Base-by-base conservation (phyloP, 495 filamentous ascomycete genomes). In the Cairneyella variabilis region DNA sequence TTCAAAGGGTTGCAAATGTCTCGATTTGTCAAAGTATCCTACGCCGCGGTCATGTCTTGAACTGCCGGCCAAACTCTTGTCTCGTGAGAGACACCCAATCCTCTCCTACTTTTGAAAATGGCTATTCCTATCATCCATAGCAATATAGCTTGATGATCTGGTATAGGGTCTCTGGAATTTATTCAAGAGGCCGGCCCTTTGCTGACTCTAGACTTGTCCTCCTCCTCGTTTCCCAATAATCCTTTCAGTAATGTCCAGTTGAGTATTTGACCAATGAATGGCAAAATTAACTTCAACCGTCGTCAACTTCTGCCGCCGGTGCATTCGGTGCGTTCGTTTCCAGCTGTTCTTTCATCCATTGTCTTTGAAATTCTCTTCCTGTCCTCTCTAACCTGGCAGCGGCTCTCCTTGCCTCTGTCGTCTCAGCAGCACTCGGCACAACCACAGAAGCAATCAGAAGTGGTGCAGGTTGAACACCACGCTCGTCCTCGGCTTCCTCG, bases 381-480 rank as follows among this genome's bases (percentile, higher is more conserved):
- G 50, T 51, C 16, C 52, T 56, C 43, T 64, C 61, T 28, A 64
- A 45, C 38, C 48, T 53, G 4, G 48, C 58, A 21, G 58, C 61
- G 12, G 37, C 34, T 45, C 51, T 58, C 21, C 58, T 53, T 5
- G 58, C 61, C 20, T 61, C 55, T 3, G 32, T 28, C 16, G 25
- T 27, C 10, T 60, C 44, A 12, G 32, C 30, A 25, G 48, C 37
- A 30, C 32, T 36, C n/a, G 55, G 50, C 23, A 55, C 58, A 18
- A 64, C 49, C 16, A 64, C 58, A 3, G 61, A 48, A 27, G 54
- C 55, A 34, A 64, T 42, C 21, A 64, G 39, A 26, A 61, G 21
- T n/a, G 58, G 60, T 32, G 53, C 34, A 20, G 18, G 27, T 26
- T 42, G 49, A 5, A 44, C 21, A 21, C 38, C 9, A n/a, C 18